Base-by-base conservation (phyloP, 306 rosid genomes). In the Adenanthera pavonina region DNA sequence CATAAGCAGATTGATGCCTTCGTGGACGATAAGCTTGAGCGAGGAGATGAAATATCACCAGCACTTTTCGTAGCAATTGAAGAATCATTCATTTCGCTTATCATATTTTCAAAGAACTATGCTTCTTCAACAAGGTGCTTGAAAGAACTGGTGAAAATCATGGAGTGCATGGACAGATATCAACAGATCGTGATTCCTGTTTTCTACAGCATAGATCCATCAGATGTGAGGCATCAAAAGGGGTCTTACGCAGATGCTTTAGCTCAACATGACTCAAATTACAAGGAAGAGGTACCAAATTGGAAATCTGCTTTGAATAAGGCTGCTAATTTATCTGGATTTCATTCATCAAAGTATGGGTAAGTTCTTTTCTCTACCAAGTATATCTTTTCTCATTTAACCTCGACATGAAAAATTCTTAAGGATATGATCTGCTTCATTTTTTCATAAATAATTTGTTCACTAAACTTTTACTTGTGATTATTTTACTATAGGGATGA, bases 221-320 rank as follows among this genome's bases (percentile, higher is more conserved):
- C 82, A 2, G 20, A 79, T 33, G 82, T 79, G 0, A 52, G 82
- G 44, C 49, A 70, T 10, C 70, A 68, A 16, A 79, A 4, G 2
- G 77, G 82, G 5, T 25, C 6, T 33, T 79, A 40, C 56, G 76
- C 17, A 3, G 48, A 69, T 5, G 82, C 61, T 0, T 69, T 69
- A 25, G 57, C 59, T 13, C 3, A 44, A 34, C 71, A 44, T 76
- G 59, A 17, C 10, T 16, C n/a, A 30, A 49, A 8, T 15, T 51
- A 30, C n/a, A 15, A 54, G 56, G 20, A 79, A 17, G 17, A 44
- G 60, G 25, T 69, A 30, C 47, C 19, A 16, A 44, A 33, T 2
- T 79, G 82, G 82, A 78, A 65, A 47, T 1, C 1, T 3, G 43
- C 76, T 4, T 16, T 78, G 40, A 33, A 33, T 5, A 33, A 69